These are phyloP conservation scores for Colletotrichum lindemuthianum DNA, from an alignment of 2,329 filamentous ascomycete species.

Conservation along the genomic window DNA sequence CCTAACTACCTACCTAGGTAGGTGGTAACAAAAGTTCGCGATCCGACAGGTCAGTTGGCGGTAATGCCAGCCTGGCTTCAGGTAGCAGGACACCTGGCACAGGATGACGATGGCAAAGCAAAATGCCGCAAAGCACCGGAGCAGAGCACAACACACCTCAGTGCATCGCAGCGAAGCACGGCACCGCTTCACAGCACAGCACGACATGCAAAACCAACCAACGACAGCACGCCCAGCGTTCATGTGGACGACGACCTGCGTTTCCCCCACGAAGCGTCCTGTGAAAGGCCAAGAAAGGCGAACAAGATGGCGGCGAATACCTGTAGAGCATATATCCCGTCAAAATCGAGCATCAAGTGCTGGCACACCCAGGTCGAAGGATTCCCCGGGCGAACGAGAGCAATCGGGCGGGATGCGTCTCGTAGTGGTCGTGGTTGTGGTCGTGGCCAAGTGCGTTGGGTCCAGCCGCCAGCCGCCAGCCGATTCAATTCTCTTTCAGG, in stretches of 20 bases:
- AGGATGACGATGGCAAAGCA: constrained; percentile 22
- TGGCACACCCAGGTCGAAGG: too few relatives aligned
- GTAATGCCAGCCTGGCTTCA: neutral
- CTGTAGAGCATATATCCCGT: too few relatives aligned
- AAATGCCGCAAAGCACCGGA: constrained; percentile 15
- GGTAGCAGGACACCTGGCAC: constrained; percentile 4
- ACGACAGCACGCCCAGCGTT: constrained; percentile 17
- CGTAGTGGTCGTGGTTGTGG: neutral
- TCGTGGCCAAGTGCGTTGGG: too few relatives aligned
- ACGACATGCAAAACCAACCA: neutral
- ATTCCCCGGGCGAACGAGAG: neutral
- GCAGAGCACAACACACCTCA: constrained; percentile 5
- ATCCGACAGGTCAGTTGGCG: too few relatives aligned
- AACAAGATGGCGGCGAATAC: too few relatives aligned
- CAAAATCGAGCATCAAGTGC: too few relatives aligned
- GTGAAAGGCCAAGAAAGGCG: too few relatives aligned
- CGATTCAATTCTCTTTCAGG: neutral
- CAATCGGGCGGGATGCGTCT: neutral
- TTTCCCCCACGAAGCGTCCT: neutral
- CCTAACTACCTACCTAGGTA: too few relatives aligned
- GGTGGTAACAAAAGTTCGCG: too few relatives aligned
- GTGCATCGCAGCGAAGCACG: constrained; percentile 1
- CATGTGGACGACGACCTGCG: constrained; percentile 16
- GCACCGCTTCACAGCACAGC: constrained; percentile 10
- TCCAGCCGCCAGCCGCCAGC: neutral